These are phyloP conservation scores for Exserohilum turcica DNA, from an alignment of 2,329 filamentous ascomycete species.

Conservation along the genomic window DNA sequence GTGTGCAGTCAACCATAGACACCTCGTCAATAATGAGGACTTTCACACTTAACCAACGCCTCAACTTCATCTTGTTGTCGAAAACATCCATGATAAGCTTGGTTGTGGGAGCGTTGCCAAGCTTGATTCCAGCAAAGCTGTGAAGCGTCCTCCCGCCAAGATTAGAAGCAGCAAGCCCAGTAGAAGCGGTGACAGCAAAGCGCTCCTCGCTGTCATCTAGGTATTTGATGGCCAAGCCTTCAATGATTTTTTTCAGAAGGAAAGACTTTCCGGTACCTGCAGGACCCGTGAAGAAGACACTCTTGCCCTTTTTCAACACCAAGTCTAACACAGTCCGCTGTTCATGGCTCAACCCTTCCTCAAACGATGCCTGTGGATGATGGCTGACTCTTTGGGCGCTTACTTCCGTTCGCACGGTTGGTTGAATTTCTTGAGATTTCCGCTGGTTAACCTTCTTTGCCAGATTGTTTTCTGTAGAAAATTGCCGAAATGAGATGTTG, in stretches of 20 bases:
- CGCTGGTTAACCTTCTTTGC: background rate
- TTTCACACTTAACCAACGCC: slow-evolving; percentile 85
- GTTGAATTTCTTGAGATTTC: background rate
- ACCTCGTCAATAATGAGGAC: slow-evolving; percentile 91
- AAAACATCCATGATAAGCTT: slow-evolving; percentile 89
- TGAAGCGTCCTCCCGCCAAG: slow-evolving; percentile 95
- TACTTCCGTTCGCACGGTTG: background rate
- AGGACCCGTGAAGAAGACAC: slow-evolving; percentile 97
- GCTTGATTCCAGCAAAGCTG: slow-evolving; percentile 91
- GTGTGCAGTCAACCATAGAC: slow-evolving; percentile 96
- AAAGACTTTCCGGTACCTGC: slow-evolving; percentile 96
- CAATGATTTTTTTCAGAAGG: slow-evolving; percentile 88
- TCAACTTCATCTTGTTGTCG: slow-evolving; percentile 83
- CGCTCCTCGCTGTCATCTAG: slow-evolving; percentile 72
- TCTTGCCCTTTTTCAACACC: slow-evolving; percentile 78
- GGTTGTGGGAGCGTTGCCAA: slow-evolving; percentile 85
- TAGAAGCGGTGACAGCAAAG: slow-evolving; percentile 92
- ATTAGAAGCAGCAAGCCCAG: slow-evolving; percentile 92
- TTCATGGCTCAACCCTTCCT: slow-evolving; percentile 66
- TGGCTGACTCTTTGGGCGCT: background rate
- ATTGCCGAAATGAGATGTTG: background rate
- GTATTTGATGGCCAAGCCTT: slow-evolving; percentile 76
- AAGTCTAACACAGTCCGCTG: slow-evolving; percentile 82
- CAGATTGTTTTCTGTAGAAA: background rate
- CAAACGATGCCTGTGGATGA: background rate